A percentile compares a stretch with the other conserved stretches of the same genome.
These are phyloP conservation scores for Neofusicoccum ribis DNA, from an alignment of 2,329 filamentous ascomycete genomes.

Conservation along the genomic window DNA sequence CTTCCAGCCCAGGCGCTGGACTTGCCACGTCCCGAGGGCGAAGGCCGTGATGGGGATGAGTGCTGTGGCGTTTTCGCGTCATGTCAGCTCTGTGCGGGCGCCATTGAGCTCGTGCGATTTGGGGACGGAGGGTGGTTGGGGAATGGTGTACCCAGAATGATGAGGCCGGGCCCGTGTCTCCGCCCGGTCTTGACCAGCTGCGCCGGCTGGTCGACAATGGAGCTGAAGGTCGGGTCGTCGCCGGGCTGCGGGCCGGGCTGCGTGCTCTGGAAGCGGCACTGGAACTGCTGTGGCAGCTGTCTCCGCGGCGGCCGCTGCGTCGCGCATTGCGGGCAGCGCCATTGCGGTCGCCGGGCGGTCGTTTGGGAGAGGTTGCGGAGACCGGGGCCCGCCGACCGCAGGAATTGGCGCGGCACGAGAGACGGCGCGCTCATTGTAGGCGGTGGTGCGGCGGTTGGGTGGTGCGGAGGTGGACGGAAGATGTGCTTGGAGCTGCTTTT, in stretches of 20 bases:
- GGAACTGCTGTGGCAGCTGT: constrained; percentile 1
- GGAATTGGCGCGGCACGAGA: constrained; percentile 1
- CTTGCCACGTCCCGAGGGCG: constrained; percentile 88
- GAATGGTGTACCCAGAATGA: constrained; percentile 64
- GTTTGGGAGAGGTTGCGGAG: background rate
- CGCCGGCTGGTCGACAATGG: constrained; percentile 83
- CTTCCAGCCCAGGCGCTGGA: constrained; percentile 91
- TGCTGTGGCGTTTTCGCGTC: constrained; percentile 45
- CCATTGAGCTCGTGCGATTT: too few species aligned
- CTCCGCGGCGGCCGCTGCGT: background rate
- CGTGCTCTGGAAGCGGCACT: constrained; percentile 22
- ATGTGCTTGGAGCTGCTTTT: background rate
- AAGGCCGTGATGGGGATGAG: constrained; percentile 92
- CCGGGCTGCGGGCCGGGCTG: constrained; percentile 53
- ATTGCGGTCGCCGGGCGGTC: background rate
- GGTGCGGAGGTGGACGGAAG: background rate
- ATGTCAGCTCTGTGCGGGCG: background rate
- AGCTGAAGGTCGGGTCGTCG: constrained; percentile 78
- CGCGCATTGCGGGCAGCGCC: constrained; percentile 19
- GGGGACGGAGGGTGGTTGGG: too few species aligned
- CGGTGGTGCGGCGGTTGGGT: background rate
- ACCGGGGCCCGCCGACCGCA: background rate
- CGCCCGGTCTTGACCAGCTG: constrained; percentile 73
- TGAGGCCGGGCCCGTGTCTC: constrained; percentile 73
- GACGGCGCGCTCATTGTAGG: constrained; percentile 4